Conservation (phyloP, 2,329 filamentous ascomycete genomes). For the Rutstroemia sp. region DNA sequence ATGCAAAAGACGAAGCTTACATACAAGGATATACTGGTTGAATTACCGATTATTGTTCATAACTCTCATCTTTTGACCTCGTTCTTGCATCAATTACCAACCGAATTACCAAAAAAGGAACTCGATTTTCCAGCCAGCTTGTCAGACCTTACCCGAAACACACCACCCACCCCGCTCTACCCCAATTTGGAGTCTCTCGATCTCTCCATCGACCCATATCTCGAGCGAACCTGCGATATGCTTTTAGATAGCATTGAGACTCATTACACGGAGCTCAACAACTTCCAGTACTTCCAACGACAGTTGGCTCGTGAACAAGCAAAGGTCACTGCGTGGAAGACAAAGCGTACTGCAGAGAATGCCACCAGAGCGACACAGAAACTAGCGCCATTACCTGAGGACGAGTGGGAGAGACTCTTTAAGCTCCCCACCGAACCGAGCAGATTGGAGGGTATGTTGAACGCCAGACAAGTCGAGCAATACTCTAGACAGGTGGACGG, state of each 20-base stretch:
- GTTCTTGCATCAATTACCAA: slow-evolving; percentile 86
- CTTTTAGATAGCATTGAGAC: slow-evolving; percentile 94
- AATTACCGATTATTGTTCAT: slow-evolving; percentile 83
- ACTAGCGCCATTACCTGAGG: slow-evolving; percentile 82
- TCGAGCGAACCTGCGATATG: slow-evolving; percentile 96
- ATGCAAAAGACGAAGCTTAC: slow-evolving; percentile 90
- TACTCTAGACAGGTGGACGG: slow-evolving; percentile 96
- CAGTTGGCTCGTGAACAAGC: slow-evolving; percentile 88
- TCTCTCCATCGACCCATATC: slow-evolving; percentile 90
- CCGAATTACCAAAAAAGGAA: slow-evolving; percentile 55
- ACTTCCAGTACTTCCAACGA: slow-evolving; percentile 96
- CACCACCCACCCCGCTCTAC: slow-evolving; percentile 59
- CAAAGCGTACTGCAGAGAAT: slow-evolving; percentile 96
- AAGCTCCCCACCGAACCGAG: slow-evolving; percentile 94
- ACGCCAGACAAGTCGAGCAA: slow-evolving; percentile 90
- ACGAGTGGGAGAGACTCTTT: slow-evolving; percentile 97
- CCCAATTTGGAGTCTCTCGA: slow-evolving; percentile 83
- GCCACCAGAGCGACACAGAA: slow-evolving; percentile 76
- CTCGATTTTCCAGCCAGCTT: slow-evolving; percentile 73
- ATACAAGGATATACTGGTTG: slow-evolving; percentile 88
- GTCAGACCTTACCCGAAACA: slow-evolving; percentile 63
- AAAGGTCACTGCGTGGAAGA: slow-evolving; percentile 95
- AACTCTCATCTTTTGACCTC: slow-evolving; percentile 96
- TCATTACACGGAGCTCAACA: slow-evolving; percentile 98
- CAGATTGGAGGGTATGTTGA: slow-evolving; percentile 47